These are phyloP conservation scores for Flueggea neowawraea DNA, from an alignment of 441 rosid genomes.

Conservation along the genomic window DNA sequence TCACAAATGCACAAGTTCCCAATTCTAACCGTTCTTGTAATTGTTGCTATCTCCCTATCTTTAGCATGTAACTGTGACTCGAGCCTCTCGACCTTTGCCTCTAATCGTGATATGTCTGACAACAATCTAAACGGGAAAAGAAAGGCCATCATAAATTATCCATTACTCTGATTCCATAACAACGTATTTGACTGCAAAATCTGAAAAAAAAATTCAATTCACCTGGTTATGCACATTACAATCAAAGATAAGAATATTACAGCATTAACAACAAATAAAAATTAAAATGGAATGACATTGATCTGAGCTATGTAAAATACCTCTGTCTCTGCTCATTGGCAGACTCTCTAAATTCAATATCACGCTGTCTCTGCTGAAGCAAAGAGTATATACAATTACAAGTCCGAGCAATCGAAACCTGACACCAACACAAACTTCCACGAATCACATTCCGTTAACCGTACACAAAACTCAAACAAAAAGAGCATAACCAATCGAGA, in stretches of 20 bases:
- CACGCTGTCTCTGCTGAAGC: constrained; percentile 95
- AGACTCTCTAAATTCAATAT: constrained; percentile 87
- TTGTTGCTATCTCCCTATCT: constrained; percentile 5
- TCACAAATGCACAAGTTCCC: constrained; percentile 12
- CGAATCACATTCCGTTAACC: neutral
- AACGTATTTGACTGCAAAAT: too few species aligned
- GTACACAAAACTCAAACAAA: neutral
- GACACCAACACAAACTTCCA: constrained; percentile 8
- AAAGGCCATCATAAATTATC: neutral
- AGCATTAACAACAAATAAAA: too few species aligned
- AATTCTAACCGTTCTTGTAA: too few species aligned
- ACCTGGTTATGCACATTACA: too few species aligned
- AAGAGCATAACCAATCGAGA: neutral
- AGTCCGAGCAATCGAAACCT: constrained; percentile 95
- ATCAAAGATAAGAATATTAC: too few species aligned
- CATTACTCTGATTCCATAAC: too few species aligned
- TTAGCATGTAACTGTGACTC: constrained; percentile 53
- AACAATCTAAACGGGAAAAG: constrained; percentile 37
- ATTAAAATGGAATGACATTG: too few species aligned
- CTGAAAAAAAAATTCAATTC: too few species aligned
- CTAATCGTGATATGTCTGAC: constrained; percentile 91
- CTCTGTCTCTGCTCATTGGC: constrained; percentile 94
- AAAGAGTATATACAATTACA: constrained; percentile 86
- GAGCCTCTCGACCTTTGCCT: constrained; percentile 96
- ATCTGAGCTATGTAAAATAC: constrained; percentile 11